Evolutionary conservation across 352 stramenopile species (phyloP).

Genomic region (Peronospora destructor): DNA sequence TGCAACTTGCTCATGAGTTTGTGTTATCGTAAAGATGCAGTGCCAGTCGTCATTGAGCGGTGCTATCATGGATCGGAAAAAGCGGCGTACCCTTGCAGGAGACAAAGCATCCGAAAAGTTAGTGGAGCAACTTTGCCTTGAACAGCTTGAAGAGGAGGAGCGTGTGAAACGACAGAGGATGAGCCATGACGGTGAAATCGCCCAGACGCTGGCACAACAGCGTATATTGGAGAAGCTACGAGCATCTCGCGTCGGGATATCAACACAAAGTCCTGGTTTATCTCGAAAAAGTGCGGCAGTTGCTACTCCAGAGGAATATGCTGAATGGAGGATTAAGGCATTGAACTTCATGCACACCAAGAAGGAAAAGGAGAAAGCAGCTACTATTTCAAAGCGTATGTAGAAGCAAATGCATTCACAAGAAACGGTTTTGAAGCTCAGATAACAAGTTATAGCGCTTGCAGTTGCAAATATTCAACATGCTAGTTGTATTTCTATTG

Average conservation of each 20-base stretch:
- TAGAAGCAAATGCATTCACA: too few species aligned
- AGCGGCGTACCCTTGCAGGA: slow-evolving; percentile 13
- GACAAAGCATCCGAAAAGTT: slow-evolving; percentile 19
- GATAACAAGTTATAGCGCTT: too few species aligned
- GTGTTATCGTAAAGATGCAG: slow-evolving; percentile 22
- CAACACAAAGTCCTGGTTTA: slow-evolving; percentile 1
- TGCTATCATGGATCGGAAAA: slow-evolving; percentile 33
- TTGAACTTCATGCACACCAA: slow-evolving; percentile 30
- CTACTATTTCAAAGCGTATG: background rate
- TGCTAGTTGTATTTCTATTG: slow-evolving; percentile 15
- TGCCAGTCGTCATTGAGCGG: slow-evolving; percentile 41
- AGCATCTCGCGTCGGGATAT: slow-evolving; percentile 6
- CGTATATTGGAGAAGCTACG: slow-evolving; percentile 19
- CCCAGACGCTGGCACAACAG: slow-evolving; percentile 17
- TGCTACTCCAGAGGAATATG: slow-evolving; percentile 28
- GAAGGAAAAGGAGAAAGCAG: slow-evolving; percentile 9
- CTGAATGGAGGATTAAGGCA: slow-evolving; percentile 25
- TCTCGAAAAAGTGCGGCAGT: background rate
- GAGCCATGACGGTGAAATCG: slow-evolving; percentile 6
- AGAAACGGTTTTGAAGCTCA: too few species aligned
- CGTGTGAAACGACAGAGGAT: slow-evolving; percentile 22
- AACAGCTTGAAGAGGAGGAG: slow-evolving; percentile 27
- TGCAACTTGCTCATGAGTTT: slow-evolving; percentile 1
- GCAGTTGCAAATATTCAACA: too few species aligned
- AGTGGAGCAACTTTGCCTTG: slow-evolving; percentile 13